Evolutionary conservation across 768 basidiomycete genomes (phyloP).

Genomic region (Rhizopogon roseolus): DNA sequence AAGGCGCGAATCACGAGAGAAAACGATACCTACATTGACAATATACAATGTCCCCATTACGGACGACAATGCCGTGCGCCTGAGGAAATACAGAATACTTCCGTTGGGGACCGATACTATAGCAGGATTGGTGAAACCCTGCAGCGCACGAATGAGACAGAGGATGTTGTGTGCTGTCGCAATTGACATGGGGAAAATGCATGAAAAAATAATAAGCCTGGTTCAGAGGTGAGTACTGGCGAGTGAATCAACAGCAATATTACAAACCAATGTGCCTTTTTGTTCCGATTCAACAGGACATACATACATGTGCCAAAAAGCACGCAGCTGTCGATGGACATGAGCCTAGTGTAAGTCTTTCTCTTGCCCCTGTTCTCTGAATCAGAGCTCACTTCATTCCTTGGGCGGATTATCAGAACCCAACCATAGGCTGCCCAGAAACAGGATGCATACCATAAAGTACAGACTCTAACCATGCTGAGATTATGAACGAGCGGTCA

Average conservation of each 20-base stretch:
- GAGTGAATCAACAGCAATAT: neutral
- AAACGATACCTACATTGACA: neutral
- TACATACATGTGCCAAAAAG: constrained; percentile 4
- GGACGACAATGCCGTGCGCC: neutral
- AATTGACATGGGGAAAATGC: constrained; percentile 1
- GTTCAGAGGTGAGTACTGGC: neutral
- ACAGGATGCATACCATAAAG: constrained; percentile 1
- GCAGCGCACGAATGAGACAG: neutral
- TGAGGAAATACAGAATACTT: neutral
- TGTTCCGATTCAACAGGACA: neutral
- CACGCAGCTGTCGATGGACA: neutral
- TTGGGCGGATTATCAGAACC: neutral
- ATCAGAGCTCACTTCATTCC: constrained; percentile 3
- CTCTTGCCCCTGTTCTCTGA: neutral
- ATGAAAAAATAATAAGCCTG: neutral
- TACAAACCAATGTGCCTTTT: neutral
- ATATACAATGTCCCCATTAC: neutral
- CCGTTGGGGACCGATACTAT: neutral
- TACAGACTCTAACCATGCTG: constrained; percentile 2
- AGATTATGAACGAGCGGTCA: constrained; percentile 1
- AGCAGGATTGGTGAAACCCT: neutral
- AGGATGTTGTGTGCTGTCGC: constrained; percentile 4
- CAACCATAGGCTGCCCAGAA: neutral
- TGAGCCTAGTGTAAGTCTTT: neutral
- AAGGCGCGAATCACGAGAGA: neutral